phyloP scores from a whole-genome alignment of 1,284 basidiomycete genomes.

The Xerocomus nothofagi region DNA sequence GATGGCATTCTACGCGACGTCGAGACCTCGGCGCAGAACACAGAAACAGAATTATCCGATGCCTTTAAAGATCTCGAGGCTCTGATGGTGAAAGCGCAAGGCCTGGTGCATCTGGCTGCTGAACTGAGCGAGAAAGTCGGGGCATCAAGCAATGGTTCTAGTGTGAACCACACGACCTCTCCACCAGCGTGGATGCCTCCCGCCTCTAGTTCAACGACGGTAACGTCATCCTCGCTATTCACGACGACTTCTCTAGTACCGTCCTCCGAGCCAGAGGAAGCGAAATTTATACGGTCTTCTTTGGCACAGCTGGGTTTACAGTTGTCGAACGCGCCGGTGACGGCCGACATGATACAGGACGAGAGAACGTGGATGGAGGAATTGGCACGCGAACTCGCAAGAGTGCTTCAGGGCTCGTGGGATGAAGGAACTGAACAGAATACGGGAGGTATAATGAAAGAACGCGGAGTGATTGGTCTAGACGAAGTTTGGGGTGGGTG shows the following conservation, averaged over 20 bases:
- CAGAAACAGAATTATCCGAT: conserved; percentile 70
- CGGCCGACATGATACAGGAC: conserved; percentile 86
- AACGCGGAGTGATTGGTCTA: conserved; percentile 79
- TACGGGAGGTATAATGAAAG: conserved; percentile 58
- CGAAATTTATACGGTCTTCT: conserved; percentile 84
- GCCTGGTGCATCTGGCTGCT: conserved; percentile 90
- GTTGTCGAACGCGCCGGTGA: conserved; percentile 77
- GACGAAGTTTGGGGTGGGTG: conserved; percentile 98
- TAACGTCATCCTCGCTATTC: conserved; percentile 25
- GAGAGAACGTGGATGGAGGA: conserved; percentile 81
- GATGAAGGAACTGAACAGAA: conserved; percentile 11
- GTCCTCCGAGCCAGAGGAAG: conserved; percentile 69
- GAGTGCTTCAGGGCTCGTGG: conserved; percentile 61
- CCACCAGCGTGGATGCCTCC: conserved; percentile 14
- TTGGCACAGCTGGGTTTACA: conserved; percentile 87
- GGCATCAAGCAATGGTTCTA: conserved; percentile 41
- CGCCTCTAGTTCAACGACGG: conserved; percentile 17
- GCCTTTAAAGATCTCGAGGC: conserved; percentile 90
- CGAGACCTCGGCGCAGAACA: conserved; percentile 63
- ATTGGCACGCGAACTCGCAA: conserved; percentile 81
- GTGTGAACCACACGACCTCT: neutral
- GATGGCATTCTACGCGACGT: conserved; percentile 81
- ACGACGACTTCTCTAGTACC: conserved; percentile 31
- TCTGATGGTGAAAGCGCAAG: conserved; percentile 88
- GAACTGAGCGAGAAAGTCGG: conserved; percentile 85